A percentile compares a stretch with the other conserved stretches of the same genome.
These are phyloP conservation scores for Leccinum subrobustum DNA, from an alignment of 1,284 basidiomycete genomes.

Conservation along the genomic window DNA sequence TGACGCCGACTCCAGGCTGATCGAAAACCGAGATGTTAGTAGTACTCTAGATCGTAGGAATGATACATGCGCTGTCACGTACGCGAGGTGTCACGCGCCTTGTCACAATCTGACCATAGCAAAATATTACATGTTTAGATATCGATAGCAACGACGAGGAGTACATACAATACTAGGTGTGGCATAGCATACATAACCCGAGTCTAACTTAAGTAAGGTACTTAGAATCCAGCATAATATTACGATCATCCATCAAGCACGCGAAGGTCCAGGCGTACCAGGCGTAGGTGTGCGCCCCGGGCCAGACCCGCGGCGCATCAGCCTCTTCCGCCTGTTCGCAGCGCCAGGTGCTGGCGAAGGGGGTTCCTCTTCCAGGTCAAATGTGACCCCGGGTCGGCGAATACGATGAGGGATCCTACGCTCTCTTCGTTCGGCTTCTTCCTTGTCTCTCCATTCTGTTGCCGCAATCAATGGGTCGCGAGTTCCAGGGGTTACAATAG, in stretches of 20 bases:
- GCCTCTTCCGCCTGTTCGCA: conserved; percentile 24
- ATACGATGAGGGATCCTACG: conserved; percentile 44
- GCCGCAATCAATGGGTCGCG: conserved; percentile 64
- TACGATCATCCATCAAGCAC: conserved; percentile 10
- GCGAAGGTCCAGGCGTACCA: conserved; percentile 22
- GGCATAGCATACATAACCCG: conserved; percentile 33
- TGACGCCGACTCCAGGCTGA: not conserved
- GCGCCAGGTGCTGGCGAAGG: conserved; percentile 34
- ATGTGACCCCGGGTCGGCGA: conserved; percentile 67
- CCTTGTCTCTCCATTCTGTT: conserved; percentile 61
- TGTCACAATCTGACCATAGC: conserved; percentile 11
- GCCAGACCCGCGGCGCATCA: conserved; percentile 32
- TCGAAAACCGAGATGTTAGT: not conserved
- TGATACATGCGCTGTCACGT: conserved; percentile 19
- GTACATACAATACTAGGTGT: conserved; percentile 30
- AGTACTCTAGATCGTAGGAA: not conserved
- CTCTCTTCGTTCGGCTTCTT: conserved; percentile 40
- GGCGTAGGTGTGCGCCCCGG: conserved; percentile 18
- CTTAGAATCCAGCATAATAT: conserved; percentile 8
- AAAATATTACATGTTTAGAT: conserved; percentile 16
- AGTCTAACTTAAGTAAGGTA: conserved; percentile 24
- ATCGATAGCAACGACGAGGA: conserved; percentile 16
- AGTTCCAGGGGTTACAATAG: conserved; percentile 53
- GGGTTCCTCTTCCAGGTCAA: conserved; percentile 58
- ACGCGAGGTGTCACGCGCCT: conserved; percentile 30